These are phyloP conservation scores for Alternaria panax DNA, from an alignment of 2,329 filamentous ascomycete species.

Conservation along the genomic window DNA sequence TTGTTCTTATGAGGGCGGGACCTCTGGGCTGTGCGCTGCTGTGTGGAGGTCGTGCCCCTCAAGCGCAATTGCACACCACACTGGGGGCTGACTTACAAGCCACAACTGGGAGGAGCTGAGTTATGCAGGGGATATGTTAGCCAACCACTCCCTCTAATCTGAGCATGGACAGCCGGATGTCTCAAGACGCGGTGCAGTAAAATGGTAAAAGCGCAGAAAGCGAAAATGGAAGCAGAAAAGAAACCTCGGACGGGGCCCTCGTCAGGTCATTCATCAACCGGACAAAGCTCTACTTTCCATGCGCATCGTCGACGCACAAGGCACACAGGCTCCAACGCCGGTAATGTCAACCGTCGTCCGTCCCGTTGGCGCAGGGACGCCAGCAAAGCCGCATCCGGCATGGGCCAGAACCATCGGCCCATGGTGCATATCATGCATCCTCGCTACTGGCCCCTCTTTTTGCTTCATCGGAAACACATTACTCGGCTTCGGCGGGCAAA, in stretches of 20 bases:
- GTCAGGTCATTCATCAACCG: constrained; percentile 10
- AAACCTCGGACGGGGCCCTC: constrained; percentile 5
- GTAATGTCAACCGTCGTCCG: constrained; percentile 23
- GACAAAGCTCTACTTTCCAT: constrained; percentile 13
- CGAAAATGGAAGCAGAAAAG: not conserved
- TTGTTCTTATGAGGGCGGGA: constrained; percentile 21
- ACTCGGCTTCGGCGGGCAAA: constrained; percentile 13
- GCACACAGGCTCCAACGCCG: constrained; percentile 19
- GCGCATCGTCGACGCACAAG: constrained; percentile 30
- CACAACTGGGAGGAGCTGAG: constrained; percentile 31
- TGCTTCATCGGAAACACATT: constrained; percentile 19
- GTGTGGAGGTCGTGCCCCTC: constrained; percentile 28
- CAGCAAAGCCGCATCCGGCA: constrained; percentile 22
- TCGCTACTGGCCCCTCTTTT: constrained; percentile 21
- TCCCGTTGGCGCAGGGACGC: constrained; percentile 23
- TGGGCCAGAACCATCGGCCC: constrained; percentile 22
- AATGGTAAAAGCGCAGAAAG: no score
- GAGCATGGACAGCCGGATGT: constrained; percentile 6
- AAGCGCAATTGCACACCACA: constrained; percentile 17
- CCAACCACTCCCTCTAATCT: constrained; percentile 11
- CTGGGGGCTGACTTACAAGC: constrained; percentile 38
- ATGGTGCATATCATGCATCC: constrained; percentile 19
- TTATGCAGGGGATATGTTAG: constrained; percentile 22
- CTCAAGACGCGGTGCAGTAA: not conserved
- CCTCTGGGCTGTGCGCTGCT: constrained; percentile 31